A percentile compares a stretch with the other conserved stretches of the same genome.
Conservation (phyloP, 495 filamentous ascomycete species). For the Coniosporium apollinis region DNA sequence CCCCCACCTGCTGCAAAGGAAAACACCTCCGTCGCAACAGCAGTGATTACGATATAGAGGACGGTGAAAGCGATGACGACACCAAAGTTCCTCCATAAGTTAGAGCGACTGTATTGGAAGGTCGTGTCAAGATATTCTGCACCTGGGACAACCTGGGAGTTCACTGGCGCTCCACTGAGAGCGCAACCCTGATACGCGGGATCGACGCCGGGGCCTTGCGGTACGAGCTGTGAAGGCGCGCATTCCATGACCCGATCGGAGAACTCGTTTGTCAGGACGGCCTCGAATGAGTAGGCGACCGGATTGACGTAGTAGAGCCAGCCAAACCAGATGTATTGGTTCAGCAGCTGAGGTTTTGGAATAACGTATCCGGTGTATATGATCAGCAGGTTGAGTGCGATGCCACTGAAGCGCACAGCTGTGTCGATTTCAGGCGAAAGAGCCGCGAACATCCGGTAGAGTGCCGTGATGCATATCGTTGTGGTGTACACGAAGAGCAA, state of each 20-base stretch:
- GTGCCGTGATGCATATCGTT: constrained; percentile 47
- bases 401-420: constrained; percentile 53
- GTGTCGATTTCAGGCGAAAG: constrained; percentile 57
- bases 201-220: constrained; percentile 28
- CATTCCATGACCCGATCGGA: constrained; percentile 37
- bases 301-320: constrained; percentile 43
- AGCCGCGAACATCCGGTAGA: constrained; percentile 65
- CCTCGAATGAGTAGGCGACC: constrained; percentile 39
- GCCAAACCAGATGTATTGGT: constrained; percentile 36
- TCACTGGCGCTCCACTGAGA: constrained; percentile 34
- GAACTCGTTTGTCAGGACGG: constrained; percentile 41
- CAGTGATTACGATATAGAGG: constrained; percentile 22
- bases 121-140: constrained; percentile 34
- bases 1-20: constrained; percentile 18
- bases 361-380: constrained; percentile 42
- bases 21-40: constrained; percentile 18
- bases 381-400: constrained; percentile 43
- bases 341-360: constrained; percentile 25
- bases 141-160: constrained; percentile 34
- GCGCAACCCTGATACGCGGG: constrained; percentile 47
- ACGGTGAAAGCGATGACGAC: constrained; percentile 37
- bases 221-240: constrained; percentile 26
- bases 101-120: constrained; percentile 36
- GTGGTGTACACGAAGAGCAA: constrained; percentile 53
- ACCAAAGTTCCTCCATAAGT: constrained; percentile 48